Percentiles rank a stretch among this genome's conserved stretches.
phyloP scores from a whole-genome alignment of 805 yeast species.

The Cyberlindnera subsufficiens region DNA sequence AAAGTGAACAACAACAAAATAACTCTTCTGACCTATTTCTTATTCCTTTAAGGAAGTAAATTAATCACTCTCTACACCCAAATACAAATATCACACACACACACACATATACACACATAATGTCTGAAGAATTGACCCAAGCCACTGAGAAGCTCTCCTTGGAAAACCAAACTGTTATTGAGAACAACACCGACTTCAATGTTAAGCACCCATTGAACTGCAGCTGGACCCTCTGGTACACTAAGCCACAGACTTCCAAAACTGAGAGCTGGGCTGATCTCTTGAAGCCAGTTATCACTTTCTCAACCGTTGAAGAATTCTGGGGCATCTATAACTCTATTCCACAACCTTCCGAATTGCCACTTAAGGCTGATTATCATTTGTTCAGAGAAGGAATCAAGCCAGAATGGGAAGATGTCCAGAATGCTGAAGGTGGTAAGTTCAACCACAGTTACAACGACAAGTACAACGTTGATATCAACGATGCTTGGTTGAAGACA shows the following conservation, averaged over 20 bases:
- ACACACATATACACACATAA: slow-evolving; percentile 1
- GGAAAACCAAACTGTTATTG: slow-evolving; percentile 11
- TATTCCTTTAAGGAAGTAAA: background rate
- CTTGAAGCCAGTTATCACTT: slow-evolving; percentile 86
- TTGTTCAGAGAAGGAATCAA: slow-evolving; percentile 88
- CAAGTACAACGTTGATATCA: slow-evolving; percentile 55
- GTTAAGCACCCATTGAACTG: slow-evolving; percentile 77
- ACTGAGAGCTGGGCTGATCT: slow-evolving; percentile 86
- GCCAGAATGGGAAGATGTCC: slow-evolving; percentile 97
- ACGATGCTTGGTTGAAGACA: slow-evolving; percentile 89
- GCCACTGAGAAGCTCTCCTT: slow-evolving; percentile 22
- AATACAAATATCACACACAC: background rate
- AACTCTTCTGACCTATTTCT: background rate
- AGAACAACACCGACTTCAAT: slow-evolving; percentile 21
- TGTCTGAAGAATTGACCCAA: slow-evolving; percentile 24
- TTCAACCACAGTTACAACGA: slow-evolving; percentile 79
- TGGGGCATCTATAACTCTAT: slow-evolving; percentile 97
- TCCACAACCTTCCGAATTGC: slow-evolving; percentile 87
- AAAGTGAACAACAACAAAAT: too few species aligned
- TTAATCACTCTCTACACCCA: background rate
- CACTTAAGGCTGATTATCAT: slow-evolving; percentile 89
- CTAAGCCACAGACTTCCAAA: slow-evolving; percentile 79
- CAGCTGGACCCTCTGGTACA: slow-evolving; percentile 96
- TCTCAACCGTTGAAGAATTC: slow-evolving; percentile 94
- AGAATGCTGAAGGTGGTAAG: slow-evolving; percentile 88